These are phyloP conservation scores for Penicillium verrucosum DNA, from an alignment of 2,329 filamentous ascomycete genomes.

Conservation along the genomic window DNA sequence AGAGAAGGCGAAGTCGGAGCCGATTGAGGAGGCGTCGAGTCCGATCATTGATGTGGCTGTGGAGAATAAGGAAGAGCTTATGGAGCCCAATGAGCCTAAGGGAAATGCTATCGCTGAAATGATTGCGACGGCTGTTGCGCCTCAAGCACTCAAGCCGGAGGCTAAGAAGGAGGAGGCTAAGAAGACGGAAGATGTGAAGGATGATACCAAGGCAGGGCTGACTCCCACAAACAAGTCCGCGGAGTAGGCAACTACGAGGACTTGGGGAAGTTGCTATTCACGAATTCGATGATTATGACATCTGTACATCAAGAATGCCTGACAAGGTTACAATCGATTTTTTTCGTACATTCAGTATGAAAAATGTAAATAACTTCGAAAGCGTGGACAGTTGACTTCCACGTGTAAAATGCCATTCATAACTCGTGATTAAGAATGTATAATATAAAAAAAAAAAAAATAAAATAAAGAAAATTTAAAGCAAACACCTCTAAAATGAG, in stretches of 20 bases:
- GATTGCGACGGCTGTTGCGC: slow-evolving; percentile 1
- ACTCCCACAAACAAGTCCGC: slow-evolving; percentile 1
- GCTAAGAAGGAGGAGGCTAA: not conserved
- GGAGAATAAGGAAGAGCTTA: slow-evolving; percentile 3
- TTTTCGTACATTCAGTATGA: not conserved
- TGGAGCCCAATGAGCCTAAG: slow-evolving; percentile 7
- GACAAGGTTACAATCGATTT: not conserved
- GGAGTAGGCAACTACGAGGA: slow-evolving; percentile 16
- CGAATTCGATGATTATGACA: slow-evolving; percentile 17
- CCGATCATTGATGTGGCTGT: not conserved
- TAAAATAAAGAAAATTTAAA: not conserved
- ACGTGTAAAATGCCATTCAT: slow-evolving; percentile 19
- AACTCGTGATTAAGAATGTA: slow-evolving; percentile 22
- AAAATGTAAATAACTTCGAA: slow-evolving; percentile 1
- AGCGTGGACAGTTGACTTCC: not conserved
- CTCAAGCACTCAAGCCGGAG: not conserved
- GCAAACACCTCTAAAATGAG: not conserved
- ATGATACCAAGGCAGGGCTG: slow-evolving; percentile 9
- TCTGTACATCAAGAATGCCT: slow-evolving; percentile 17
- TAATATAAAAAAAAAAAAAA: not conserved
- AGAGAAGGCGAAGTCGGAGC: slow-evolving; percentile 22
- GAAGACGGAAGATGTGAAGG: slow-evolving; percentile 8
- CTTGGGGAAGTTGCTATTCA: slow-evolving; percentile 18
- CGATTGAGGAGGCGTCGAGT: slow-evolving; percentile 24
- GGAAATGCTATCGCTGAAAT: slow-evolving; percentile 5